Evolutionary conservation across 495 filamentous ascomycete genomes (phyloP).

Genomic region (Lepraria neglecta): DNA sequence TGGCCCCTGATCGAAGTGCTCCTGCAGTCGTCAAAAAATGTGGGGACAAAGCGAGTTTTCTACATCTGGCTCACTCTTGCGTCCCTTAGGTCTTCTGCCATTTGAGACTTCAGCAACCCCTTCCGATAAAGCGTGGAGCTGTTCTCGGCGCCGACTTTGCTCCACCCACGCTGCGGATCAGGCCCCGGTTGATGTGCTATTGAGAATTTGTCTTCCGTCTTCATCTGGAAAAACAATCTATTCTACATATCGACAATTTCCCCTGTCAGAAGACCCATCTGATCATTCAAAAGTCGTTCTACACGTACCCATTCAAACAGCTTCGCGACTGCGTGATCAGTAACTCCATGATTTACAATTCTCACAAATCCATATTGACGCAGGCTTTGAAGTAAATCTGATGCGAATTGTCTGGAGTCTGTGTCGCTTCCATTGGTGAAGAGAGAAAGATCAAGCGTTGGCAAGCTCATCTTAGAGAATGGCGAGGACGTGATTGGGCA

Average conservation of each 20-base stretch:
- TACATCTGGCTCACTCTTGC: background rate
- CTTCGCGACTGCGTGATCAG: background rate
- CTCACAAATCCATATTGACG: slow-evolving; percentile 6
- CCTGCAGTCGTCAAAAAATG: background rate
- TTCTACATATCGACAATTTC: too few relatives aligned
- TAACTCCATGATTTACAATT: background rate
- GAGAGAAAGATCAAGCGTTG: slow-evolving; percentile 2
- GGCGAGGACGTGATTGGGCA: too few relatives aligned
- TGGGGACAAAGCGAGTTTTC: too few relatives aligned
- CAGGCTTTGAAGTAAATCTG: background rate
- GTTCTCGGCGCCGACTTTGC: background rate
- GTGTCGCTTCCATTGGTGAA: background rate
- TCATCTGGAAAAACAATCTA: background rate
- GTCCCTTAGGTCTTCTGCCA: background rate
- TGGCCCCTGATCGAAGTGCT: slow-evolving; percentile 13
- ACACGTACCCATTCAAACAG: slow-evolving; percentile 9
- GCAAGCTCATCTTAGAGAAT: too few relatives aligned
- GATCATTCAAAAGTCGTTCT: too few relatives aligned
- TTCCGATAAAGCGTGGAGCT: background rate
- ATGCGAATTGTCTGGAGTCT: background rate
- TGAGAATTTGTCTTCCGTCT: background rate
- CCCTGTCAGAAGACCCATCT: too few relatives aligned
- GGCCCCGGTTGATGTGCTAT: background rate
- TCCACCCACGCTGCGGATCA: slow-evolving; percentile 2
- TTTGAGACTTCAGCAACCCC: background rate